Conservation (phyloP, 352 stramenopile genomes). For the Aphanomyces cochlioides region DNA sequence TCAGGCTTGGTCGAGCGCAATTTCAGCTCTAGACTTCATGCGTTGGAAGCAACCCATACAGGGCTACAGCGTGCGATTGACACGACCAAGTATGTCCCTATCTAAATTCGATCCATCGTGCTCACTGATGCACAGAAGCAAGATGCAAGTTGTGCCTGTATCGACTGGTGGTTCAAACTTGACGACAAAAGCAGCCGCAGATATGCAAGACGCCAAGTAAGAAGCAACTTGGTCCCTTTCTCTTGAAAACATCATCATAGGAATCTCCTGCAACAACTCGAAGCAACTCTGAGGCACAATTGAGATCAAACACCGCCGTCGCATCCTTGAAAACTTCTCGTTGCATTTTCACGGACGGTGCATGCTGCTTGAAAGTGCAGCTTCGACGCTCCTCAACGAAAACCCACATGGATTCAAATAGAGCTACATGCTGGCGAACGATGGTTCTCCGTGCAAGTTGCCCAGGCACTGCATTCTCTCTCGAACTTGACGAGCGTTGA, state of each 20-base stretch:
- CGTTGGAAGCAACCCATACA: neutral
- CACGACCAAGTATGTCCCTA: neutral
- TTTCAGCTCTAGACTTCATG: conserved; percentile 2
- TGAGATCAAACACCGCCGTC: too few relatives aligned
- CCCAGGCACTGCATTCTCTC: too few relatives aligned
- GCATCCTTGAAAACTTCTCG: too few relatives aligned
- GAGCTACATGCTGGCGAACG: too few relatives aligned
- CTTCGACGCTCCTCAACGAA: too few relatives aligned
- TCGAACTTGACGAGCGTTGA: too few relatives aligned
- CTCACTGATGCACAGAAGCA: neutral
- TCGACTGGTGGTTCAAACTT: neutral
- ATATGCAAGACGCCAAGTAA: conserved; percentile 24
- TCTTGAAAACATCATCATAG: neutral
- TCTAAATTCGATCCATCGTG: neutral
- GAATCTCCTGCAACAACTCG: conserved; percentile 5
- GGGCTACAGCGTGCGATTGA: neutral
- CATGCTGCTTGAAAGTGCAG: too few relatives aligned
- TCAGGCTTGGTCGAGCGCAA: neutral
- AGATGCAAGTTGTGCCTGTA: neutral
- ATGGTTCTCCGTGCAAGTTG: too few relatives aligned
- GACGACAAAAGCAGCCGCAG: conserved; percentile 5
- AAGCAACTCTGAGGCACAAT: neutral
- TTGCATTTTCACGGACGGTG: too few relatives aligned
- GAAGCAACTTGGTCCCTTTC: neutral
- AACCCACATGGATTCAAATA: too few relatives aligned